Evolutionary conservation across 306 rosid species (phyloP).

Genomic region (Geum urbanum): DNA sequence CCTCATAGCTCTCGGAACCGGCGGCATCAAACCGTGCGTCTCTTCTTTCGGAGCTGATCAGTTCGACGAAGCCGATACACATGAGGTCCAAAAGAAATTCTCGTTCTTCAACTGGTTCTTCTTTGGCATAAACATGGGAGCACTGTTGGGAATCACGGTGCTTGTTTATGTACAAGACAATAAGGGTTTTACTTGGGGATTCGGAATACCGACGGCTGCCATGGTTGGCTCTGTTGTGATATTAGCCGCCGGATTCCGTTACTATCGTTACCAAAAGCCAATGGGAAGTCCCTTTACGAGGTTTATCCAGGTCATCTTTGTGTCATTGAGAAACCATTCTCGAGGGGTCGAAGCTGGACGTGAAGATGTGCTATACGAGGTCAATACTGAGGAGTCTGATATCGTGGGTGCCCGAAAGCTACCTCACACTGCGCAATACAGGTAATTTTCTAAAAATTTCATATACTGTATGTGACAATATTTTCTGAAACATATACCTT

Average conservation of each 20-base stretch:
- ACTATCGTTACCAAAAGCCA: conserved; percentile 46
- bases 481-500: too few relatives aligned
- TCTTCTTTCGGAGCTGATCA: conserved; percentile 66
- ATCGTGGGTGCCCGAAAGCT: conserved; percentile 44
- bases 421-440: conserved; percentile 38
- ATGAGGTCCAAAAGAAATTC: conserved; percentile 39
- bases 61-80: conserved; percentile 48
- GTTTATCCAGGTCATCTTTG: conserved; percentile 44
- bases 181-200: conserved; percentile 48
- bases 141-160: conserved; percentile 41
- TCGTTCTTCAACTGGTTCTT: conserved; percentile 60
- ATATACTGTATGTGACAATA: too few relatives aligned
- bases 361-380: conserved; percentile 36
- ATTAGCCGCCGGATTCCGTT: conserved; percentile 25
- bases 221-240: conserved; percentile 32
- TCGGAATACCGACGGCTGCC: conserved; percentile 35
- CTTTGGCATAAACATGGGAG: conserved; percentile 57
- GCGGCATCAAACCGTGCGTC: conserved; percentile 63
- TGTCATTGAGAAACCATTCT: conserved; percentile 37
- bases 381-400: conserved; percentile 35
- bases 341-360: conserved; percentile 23
- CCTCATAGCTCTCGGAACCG: conserved; percentile 56
- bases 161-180: conserved; percentile 43
- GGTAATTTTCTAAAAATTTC: conserved; percentile 12
- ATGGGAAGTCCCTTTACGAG: conserved; percentile 61